Conservation (phyloP, 2,329 filamentous ascomycete species). For the Hymenoscyphus infarciens region DNA sequence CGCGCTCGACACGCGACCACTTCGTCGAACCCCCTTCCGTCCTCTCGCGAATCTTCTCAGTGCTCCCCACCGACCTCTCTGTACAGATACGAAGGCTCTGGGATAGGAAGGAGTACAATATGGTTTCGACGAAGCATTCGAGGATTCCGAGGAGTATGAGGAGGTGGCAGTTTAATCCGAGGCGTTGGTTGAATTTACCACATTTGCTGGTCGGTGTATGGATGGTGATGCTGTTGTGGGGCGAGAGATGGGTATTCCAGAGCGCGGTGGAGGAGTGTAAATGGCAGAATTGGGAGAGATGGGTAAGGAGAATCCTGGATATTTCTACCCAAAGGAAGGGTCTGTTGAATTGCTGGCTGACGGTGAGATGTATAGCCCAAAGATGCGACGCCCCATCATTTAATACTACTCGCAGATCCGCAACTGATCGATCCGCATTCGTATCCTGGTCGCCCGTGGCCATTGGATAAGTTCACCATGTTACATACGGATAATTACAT, state of each 20-base stretch:
- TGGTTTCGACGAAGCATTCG: constrained; percentile 18
- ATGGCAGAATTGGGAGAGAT: constrained; percentile 89
- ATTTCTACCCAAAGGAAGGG: constrained; percentile 5
- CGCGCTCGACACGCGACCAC: constrained; percentile 27
- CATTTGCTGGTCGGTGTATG: constrained; percentile 70
- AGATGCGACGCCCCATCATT: constrained; percentile 72
- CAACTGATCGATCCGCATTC: constrained; percentile 74
- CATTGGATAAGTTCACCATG: constrained; percentile 62
- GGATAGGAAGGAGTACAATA: constrained; percentile 18
- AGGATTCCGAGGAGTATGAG: constrained; percentile 21
- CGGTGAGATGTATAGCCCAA: constrained; percentile 54
- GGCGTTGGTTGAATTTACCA: constrained; percentile 57
- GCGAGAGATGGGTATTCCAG: constrained; percentile 75
- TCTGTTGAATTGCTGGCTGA: constrained; percentile 7
- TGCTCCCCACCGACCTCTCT: constrained; percentile 24
- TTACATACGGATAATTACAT: constrained; percentile 88
- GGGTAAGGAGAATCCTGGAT: constrained; percentile 55
- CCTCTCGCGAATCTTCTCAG: constrained; percentile 26
- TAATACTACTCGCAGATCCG: constrained; percentile 67
- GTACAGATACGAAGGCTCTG: constrained; percentile 26
- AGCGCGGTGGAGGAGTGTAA: constrained; percentile 67
- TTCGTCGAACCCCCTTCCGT: constrained; percentile 30
- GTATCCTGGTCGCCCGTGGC: constrained; percentile 69
- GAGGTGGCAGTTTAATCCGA: constrained; percentile 44
- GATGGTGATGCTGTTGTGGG: constrained; percentile 76